Percentiles rank a stretch among this genome's conserved stretches.
Evolutionary conservation across 148 eudicot species (phyloP).

Genomic region (Camellia lanceoleosa): DNA sequence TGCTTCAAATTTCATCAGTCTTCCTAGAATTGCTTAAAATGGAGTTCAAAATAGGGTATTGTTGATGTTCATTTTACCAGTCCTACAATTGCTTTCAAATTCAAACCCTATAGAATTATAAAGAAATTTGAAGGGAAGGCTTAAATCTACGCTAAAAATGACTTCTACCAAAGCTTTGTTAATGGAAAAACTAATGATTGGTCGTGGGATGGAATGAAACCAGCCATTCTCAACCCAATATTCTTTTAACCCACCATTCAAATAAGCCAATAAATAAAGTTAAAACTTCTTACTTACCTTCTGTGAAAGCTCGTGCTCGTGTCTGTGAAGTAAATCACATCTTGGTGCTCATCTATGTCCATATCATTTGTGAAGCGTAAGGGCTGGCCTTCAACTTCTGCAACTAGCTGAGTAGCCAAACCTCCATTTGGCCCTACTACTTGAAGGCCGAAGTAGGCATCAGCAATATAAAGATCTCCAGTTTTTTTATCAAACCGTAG

Average conservation of each 20-base stretch:
- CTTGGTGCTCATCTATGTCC: slow-evolving; percentile 40
- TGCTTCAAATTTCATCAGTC: too few relatives aligned
- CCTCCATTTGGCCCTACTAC: slow-evolving; percentile 59
- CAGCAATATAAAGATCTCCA: slow-evolving; percentile 59
- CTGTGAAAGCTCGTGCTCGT: slow-evolving; percentile 38
- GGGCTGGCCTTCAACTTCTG: slow-evolving; percentile 35
- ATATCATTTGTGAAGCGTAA: slow-evolving; percentile 41
- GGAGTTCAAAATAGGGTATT: too few relatives aligned
- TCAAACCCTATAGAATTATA: too few relatives aligned
- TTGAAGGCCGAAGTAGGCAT: slow-evolving; percentile 77
- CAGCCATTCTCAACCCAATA: neutral
- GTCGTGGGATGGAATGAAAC: too few relatives aligned
- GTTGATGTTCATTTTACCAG: too few relatives aligned
- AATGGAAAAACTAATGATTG: too few relatives aligned
- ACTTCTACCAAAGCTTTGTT: too few relatives aligned
- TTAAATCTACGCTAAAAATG: too few relatives aligned
- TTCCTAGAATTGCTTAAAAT: too few relatives aligned
- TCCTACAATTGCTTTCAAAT: too few relatives aligned
- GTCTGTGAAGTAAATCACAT: slow-evolving; percentile 46
- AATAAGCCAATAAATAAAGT: neutral
- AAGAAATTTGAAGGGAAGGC: too few relatives aligned
- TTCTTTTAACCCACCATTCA: too few relatives aligned
- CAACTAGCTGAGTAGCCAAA: slow-evolving; percentile 34
- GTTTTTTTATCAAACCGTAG: slow-evolving; percentile 45
- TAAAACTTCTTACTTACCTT: slow-evolving; percentile 21